phyloP scores from a whole-genome alignment of 306 rosid species.

The Canavalia ensiformis region DNA sequence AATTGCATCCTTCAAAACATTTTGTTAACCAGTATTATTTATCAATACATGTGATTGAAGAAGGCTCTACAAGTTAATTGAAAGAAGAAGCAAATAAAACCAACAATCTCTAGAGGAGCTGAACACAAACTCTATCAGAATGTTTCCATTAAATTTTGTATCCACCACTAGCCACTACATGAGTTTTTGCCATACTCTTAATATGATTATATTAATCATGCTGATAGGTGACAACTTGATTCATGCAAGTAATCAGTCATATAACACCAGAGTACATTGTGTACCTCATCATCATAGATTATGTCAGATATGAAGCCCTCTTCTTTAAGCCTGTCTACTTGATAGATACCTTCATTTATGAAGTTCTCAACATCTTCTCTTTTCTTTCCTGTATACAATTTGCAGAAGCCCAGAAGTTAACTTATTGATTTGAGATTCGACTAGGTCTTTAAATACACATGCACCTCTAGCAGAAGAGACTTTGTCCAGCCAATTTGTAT shows the following conservation, averaged over 20 bases:
- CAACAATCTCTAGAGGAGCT: background rate
- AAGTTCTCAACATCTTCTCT: constrained; percentile 81
- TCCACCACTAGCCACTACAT: constrained; percentile 18
- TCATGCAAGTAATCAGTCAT: constrained; percentile 29
- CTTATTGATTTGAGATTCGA: constrained; percentile 39
- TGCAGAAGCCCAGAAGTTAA: constrained; percentile 43
- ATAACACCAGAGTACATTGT: constrained; percentile 35
- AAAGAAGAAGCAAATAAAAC: constrained; percentile 30
- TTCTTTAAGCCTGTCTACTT: constrained; percentile 84
- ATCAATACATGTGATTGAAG: constrained; percentile 11
- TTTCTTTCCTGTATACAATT: constrained; percentile 67
- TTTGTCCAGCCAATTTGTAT: constrained; percentile 85
- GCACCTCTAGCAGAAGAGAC: constrained; percentile 85
- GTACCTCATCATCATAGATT: constrained; percentile 92
- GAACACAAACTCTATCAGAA: constrained; percentile 16
- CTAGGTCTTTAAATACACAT: constrained; percentile 50
- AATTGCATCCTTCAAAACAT: constrained; percentile 33
- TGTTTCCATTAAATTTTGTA: constrained; percentile 25
- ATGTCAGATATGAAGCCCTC: constrained; percentile 89
- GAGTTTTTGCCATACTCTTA: constrained; percentile 27
- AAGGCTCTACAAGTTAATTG: constrained; percentile 12
- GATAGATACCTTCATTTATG: constrained; percentile 85
- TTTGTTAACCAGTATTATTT: constrained; percentile 25
- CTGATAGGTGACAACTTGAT: constrained; percentile 7
- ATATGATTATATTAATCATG: constrained; percentile 14